Evolutionary conservation across 2,329 filamentous ascomycete species (phyloP), one percentile per base, ranked within the genome.

Genomic region (Trichothecium roseum): DNA sequence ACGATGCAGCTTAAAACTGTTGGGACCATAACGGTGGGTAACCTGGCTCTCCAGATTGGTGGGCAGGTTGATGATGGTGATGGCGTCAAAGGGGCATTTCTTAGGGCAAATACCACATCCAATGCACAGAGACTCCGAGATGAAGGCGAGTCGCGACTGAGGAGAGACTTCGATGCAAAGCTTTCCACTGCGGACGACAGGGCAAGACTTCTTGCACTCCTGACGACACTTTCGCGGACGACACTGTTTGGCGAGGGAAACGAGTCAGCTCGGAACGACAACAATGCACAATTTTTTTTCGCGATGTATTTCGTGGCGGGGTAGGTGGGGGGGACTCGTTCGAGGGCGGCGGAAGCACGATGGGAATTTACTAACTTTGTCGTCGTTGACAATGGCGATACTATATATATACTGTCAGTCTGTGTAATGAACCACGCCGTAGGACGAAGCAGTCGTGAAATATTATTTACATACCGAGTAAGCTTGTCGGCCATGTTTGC

Each of bases 51-150:
- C 91, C 62, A 98, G 82, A 66, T 98, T 98, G 60, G 91, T 98
- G 50, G 93, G 91, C 72, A 98, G 69, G 70, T 98, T 98, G 86
- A 98, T 98, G 63, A 98, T 98, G 61, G 89, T 93, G 66, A 98
- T 98, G 52, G 91, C 91, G 56, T 88, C 83, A 64, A 98, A 98
- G 13, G 91, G 91, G 62, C 91, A 98, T 64, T 96, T 96, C 72
- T 98, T 98, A 30, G 89, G 87, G 63, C 93, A 98, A 68, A 98
- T 98, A 80, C 91, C 93, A 57, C 93, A 98, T 63, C 91, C 91
- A 53, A 96, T 95, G 60, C 89, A 95, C 43, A 95, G 78, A 45
- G 78, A 78, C 63, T 98, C 91, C 46, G 89, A 96, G 54, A 98
- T 94, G 72, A 95, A 98, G 59, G 91, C 91, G 51, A 98, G 89